Base-by-base conservation (phyloP, 352 stramenopile genomes). In the Phytophthora agathidicida region DNA sequence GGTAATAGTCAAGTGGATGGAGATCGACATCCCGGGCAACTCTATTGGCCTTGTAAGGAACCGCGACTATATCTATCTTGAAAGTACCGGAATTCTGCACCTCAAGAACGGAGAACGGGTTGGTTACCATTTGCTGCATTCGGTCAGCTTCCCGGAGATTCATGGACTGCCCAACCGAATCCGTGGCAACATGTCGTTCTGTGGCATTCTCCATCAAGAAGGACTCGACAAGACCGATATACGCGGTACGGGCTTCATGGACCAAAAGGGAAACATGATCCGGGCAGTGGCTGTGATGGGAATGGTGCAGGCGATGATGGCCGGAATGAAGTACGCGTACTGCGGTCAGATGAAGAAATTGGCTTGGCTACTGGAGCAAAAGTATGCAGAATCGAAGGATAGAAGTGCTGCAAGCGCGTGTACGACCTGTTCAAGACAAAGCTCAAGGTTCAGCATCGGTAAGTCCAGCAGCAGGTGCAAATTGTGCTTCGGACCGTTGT, bases 181-280 rank as follows among this genome's bases (percentile, higher is more conserved):
- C 2, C 66, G 71, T 16, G 71, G 66, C 7, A 70, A 76, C 52
- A 70, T 80, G 30, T 80, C 66, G 7, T 64, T 76, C 28, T 74
- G 62, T 39, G 63, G 43, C 1, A 44, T 80, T 24, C 77, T 70
- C 52, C 59, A 62, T 19, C 47, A 66, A 17, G 41, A 52, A 37
- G 41, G 32, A 3, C 23, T 41, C 10, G 43, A 59, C n/a, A 17
- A 33, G 3, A 59, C 43, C 19, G 57, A 66, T 5, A 53, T 39
- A 4, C 42, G 50, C 24, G 48, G 42, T 2, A 65, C 48, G 6
- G 57, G 47, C 0, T 45, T 65, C 39, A 48, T 65, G 31, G 49
- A 65, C 22, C 57, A 47, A 8, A 35, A 31, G 19, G 49, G 57
- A 17, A 48, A 51, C 17, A 59, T 60, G 41, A 53, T 65, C 22